Base-by-base conservation (phyloP, 2,329 filamentous ascomycete species). In the Seiridium cupressi region DNA sequence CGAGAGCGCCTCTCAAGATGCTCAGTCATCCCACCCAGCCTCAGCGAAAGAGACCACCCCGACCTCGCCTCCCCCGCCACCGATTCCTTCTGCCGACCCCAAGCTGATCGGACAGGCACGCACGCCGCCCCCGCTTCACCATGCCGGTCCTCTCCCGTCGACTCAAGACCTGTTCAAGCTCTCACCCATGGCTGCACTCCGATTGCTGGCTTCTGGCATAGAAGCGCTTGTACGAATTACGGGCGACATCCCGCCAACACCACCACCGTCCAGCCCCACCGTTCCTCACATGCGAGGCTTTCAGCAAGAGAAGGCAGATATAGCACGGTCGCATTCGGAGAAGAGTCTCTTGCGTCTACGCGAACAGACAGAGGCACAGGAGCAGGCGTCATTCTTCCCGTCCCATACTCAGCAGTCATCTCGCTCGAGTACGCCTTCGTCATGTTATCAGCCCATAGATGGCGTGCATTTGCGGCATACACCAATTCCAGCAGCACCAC, bases 191-290 rank as follows among this genome's bases (percentile, higher is more conserved):
- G 87, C 87, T 2, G 93, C 93, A 4, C 83, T 98, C 69, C 90
- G 89, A 69, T 79, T 96, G 64, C 83, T 98, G n/a, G 88, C 88
- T 65, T 82, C 86, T 44, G 86, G 86, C 60, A 79, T 93, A 62
- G 89, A 93, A 68, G 82, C 86, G 3, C 81, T 95, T 56, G 89
- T 92, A 35, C 83, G 84, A 63, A 80, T 89, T 61, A 91, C 89
- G 1, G 90, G 91, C 70, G 91, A 96, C 69, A 81, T 95, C 10
- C 91, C 91, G 31, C 90, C 89, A 13, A 95, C 89, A n/a, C 91
- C 89, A 59, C 89, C 90, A 4, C 83, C 88, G 2, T 82, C 82
- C 57, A 82, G 81, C 32, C 85, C 85, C 0, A 82, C 82, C 2
- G 83, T 87, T n/a, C 87, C 89, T 31, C 80, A 87, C 70, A 86